Percentiles rank a stretch among this genome's conserved stretches.
Evolutionary conservation across 2,329 filamentous ascomycete species (phyloP).

Genomic region (Penicillium sp.): DNA sequence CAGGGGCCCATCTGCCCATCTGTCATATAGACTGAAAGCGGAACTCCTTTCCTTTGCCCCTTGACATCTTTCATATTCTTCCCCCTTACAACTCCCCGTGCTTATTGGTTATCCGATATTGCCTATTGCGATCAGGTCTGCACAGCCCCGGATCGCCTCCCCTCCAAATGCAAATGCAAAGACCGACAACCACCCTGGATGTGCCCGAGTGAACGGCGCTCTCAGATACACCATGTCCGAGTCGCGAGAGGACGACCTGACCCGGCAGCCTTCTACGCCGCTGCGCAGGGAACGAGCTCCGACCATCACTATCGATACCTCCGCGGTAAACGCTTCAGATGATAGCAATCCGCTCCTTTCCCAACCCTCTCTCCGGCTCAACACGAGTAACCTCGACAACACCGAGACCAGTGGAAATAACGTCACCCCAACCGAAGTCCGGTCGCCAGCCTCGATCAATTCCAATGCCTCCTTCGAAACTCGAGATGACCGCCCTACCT

Average conservation of each 20-base stretch:
- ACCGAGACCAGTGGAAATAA: slow-evolving; percentile 31
- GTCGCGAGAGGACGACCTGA: slow-evolving; percentile 21
- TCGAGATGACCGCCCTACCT: slow-evolving; percentile 56
- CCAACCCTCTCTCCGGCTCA: slow-evolving; percentile 35
- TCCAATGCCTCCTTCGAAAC: slow-evolving; percentile 56
- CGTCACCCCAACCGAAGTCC: slow-evolving; percentile 47
- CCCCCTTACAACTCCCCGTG: background rate
- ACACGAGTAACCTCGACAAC: slow-evolving; percentile 33
- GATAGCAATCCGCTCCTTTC: slow-evolving; percentile 31
- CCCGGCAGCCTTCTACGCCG: slow-evolving; percentile 27
- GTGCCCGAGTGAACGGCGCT: slow-evolving; percentile 15
- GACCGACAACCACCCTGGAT: background rate
- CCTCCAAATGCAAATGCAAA: slow-evolving; percentile 15
- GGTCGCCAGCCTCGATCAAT: slow-evolving; percentile 50
- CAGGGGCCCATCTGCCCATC: slow-evolving; percentile 1
- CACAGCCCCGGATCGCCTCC: background rate
- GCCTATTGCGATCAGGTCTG: background rate
- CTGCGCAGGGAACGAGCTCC: slow-evolving; percentile 45
- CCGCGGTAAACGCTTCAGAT: slow-evolving; percentile 45
- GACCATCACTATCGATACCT: slow-evolving; percentile 55
- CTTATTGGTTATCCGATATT: background rate
- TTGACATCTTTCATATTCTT: background rate
- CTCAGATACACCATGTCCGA: slow-evolving; percentile 29
- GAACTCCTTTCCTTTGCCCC: slow-evolving; percentile 2
- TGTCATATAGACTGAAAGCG: background rate